Evolutionary conservation across 1,284 basidiomycete species (phyloP).

Genomic region (Inonotus obliquus): DNA sequence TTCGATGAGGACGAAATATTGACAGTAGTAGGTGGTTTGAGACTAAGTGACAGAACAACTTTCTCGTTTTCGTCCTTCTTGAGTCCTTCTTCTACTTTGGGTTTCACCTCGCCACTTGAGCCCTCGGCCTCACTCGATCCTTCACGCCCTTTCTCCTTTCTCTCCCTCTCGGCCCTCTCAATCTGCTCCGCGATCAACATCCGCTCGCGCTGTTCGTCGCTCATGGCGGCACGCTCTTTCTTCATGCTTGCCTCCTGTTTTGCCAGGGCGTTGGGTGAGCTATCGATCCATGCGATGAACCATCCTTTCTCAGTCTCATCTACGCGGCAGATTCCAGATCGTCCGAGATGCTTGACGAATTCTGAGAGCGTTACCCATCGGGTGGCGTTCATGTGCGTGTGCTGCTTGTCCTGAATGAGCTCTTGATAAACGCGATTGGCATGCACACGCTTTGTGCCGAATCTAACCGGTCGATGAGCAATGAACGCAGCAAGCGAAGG

Average conservation of each 20-base stretch:
- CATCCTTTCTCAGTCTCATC: constrained; percentile 98
- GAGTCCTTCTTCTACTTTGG: constrained; percentile 47
- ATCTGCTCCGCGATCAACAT: constrained; percentile 92
- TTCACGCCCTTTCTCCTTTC: constrained; percentile 20
- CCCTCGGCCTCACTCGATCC: constrained; percentile 19
- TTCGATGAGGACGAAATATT: constrained; percentile 25
- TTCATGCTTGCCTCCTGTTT: constrained; percentile 87
- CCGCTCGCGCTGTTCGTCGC: constrained; percentile 93
- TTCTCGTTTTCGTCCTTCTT: constrained; percentile 75
- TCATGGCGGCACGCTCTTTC: constrained; percentile 87
- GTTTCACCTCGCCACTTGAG: constrained; percentile 13
- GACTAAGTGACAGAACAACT: constrained; percentile 63
- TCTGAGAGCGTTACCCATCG: constrained; percentile 96
- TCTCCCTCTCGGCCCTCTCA: constrained; percentile 62
- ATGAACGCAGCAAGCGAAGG: background rate
- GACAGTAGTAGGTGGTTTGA: constrained; percentile 44
- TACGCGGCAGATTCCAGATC: constrained; percentile 84
- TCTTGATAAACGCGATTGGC: constrained; percentile 98
- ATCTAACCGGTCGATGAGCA: constrained; percentile 42
- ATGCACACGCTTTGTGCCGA: constrained; percentile 88
- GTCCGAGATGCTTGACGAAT: constrained; percentile 89
- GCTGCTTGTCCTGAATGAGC: constrained; percentile 92
- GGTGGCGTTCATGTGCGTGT: constrained; percentile 98
- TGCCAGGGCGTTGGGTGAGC: constrained; percentile 86
- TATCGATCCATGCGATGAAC: constrained; percentile 98